Evolutionary conservation across 345 rosid genomes (phyloP), one percentile per base, ranked within the genome.

Genomic region (Dipteronia sinensis): DNA sequence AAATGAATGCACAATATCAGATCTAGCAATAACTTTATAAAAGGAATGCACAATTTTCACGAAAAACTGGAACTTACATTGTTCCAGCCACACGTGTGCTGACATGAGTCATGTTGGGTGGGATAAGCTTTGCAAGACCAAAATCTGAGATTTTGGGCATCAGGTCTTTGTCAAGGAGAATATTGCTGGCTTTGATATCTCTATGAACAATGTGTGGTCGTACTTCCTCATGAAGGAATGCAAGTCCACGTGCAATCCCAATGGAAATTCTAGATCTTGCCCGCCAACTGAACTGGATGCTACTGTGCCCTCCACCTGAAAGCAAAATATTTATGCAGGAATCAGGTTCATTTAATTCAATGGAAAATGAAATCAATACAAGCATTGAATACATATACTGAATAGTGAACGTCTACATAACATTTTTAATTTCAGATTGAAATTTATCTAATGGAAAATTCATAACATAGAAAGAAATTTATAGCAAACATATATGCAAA

Each of bases 41-140:
- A 55, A 19, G 12, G 22, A 68, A 34, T 10, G 20, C 20, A 63
- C 17, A 62, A 34, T 59, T 10, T 74, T 20, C 23, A 31, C 23
- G 55, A 44, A 72, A 55, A 73, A 53, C 7, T 64, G 61, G 49
- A 79, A 86, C 97, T 95, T 80, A 95, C 98, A 92, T 84, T 83
- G 98, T 95, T 58, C 99, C 99, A 9, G 99, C 98, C n/a, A 96
- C 99, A 34, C 98, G 93, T 47, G 99, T 96, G 81, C 98, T 96
- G 78, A 96, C 94, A 79, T 96, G 99, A 69, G 98, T 92, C 91
- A 85, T 73, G 81, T 91, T 83, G 42, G 89, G 75, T 9, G 99
- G 99, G 73, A 96, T 89, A 79, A 96, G 97, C 85, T 85, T 96
- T 3, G 99, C 99, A 13, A 96, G 91, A 70, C 99, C 99, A 82